Percentiles rank a stretch among this genome's conserved stretches.
Conservation (phyloP, 75 land plant species). For the Ceratopteris richardii region DNA sequence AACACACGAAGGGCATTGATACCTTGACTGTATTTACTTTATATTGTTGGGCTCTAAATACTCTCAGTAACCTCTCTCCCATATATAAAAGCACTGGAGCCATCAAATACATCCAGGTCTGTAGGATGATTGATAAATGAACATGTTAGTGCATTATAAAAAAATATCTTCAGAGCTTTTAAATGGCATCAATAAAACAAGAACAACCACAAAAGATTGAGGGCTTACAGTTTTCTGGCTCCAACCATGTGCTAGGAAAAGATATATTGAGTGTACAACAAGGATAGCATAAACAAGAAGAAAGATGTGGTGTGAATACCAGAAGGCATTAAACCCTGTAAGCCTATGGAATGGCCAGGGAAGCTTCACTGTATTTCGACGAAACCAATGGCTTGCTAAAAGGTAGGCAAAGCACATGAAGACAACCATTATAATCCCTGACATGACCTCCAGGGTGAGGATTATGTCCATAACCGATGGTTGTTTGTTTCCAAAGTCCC, state of each 20-base stretch:
- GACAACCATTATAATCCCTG: slow-evolving; percentile 23
- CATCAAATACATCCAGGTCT: slow-evolving; percentile 32
- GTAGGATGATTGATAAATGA: neutral
- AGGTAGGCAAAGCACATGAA: slow-evolving; percentile 20
- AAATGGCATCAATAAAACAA: neutral
- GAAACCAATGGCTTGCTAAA: slow-evolving; percentile 15
- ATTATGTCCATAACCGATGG: slow-evolving; percentile 20
- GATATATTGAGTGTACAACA: slow-evolving; percentile 15
- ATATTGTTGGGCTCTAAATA: slow-evolving; percentile 17
- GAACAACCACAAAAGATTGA: neutral
- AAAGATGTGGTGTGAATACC: slow-evolving; percentile 33
- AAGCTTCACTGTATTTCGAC: slow-evolving; percentile 14
- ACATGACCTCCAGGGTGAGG: slow-evolving; percentile 11
- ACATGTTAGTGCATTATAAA: neutral
- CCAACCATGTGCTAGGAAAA: slow-evolving; percentile 24
- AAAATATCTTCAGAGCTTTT: neutral
- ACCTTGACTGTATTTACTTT: slow-evolving; percentile 26
- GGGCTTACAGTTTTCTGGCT: slow-evolving; percentile 19
- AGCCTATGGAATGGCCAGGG: slow-evolving; percentile 31
- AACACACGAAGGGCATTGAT: neutral
- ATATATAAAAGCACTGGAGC: slow-evolving; percentile 18
- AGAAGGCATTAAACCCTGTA: slow-evolving; percentile 30
- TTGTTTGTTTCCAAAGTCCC: slow-evolving; percentile 7
- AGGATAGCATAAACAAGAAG: slow-evolving; percentile 21
- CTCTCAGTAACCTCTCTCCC: slow-evolving; percentile 17